Evolutionary conservation across 208 protist species (phyloP).

Genomic region (Leishmania braziliensis): DNA sequence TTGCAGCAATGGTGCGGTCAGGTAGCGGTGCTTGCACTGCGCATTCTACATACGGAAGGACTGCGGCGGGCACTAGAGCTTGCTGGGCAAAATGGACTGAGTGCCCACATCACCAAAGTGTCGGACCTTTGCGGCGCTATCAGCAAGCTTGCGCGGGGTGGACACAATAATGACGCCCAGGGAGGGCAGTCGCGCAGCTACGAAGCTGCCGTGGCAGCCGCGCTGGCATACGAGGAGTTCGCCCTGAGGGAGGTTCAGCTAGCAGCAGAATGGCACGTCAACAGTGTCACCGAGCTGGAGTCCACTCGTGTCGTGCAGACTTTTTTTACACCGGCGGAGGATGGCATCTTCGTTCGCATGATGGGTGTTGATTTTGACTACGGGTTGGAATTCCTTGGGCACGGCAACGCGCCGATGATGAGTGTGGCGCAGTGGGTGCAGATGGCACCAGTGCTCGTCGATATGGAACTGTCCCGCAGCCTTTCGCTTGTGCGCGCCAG

Average conservation of each 20-base stretch:
- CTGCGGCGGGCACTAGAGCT: slow-evolving; percentile 63
- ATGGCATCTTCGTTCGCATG: slow-evolving; percentile 54
- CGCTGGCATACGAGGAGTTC: slow-evolving; percentile 63
- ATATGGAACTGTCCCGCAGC: slow-evolving; percentile 19
- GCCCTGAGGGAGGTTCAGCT: slow-evolving; percentile 52
- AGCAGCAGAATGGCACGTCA: slow-evolving; percentile 48
- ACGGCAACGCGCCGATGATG: slow-evolving; percentile 51
- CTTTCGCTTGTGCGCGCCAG: slow-evolving; percentile 37
- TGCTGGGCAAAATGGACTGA: slow-evolving; percentile 50
- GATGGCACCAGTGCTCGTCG: slow-evolving; percentile 19
- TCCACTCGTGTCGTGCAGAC: slow-evolving; percentile 78
- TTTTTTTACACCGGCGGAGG: slow-evolving; percentile 42
- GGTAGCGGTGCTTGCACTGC: slow-evolving; percentile 63
- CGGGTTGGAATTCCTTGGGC: slow-evolving; percentile 86
- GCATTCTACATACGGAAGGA: slow-evolving; percentile 68
- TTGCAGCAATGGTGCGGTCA: slow-evolving; percentile 78
- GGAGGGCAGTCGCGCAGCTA: not conserved
- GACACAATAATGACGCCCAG: not conserved
- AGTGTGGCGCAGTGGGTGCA: slow-evolving; percentile 31
- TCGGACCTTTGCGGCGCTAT: slow-evolving; percentile 60
- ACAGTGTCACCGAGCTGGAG: slow-evolving; percentile 61
- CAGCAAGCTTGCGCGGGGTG: slow-evolving; percentile 37
- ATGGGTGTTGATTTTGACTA: slow-evolving; percentile 65
- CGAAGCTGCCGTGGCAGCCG: slow-evolving; percentile 34
- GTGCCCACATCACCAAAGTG: slow-evolving; percentile 51